Conservation (phyloP, 768 basidiomycete genomes). For the Dioszegia hungarica region DNA sequence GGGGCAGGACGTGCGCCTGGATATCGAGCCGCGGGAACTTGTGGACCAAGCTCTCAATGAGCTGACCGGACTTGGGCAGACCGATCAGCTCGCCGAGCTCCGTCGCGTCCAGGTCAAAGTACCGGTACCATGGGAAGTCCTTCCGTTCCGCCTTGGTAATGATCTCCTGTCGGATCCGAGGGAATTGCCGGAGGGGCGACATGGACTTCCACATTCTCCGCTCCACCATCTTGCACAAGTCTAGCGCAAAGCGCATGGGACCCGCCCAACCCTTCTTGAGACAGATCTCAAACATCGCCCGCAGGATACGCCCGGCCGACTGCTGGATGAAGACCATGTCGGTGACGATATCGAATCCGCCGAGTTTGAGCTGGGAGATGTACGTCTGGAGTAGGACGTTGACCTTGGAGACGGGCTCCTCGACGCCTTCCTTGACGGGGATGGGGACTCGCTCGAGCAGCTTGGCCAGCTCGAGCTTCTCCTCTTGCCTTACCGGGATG, state of each 20-base stretch:
- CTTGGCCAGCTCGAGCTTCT: slow-evolving; percentile 84
- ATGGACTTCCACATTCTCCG: slow-evolving; percentile 86
- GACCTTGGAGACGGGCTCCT: slow-evolving; percentile 94
- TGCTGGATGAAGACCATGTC: slow-evolving; percentile 87
- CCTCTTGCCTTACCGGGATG: slow-evolving; percentile 62
- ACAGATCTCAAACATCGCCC: slow-evolving; percentile 96
- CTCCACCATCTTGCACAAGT: slow-evolving; percentile 92
- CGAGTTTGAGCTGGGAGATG: slow-evolving; percentile 88
- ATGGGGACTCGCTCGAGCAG: slow-evolving; percentile 91
- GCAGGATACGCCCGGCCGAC: slow-evolving; percentile 90
- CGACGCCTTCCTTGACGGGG: slow-evolving; percentile 92
- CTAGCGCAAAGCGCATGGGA: slow-evolving; percentile 82
- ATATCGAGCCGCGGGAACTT: slow-evolving; percentile 94
- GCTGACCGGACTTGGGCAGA: slow-evolving; percentile 83
- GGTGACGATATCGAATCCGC: slow-evolving; percentile 60
- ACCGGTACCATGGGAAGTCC: slow-evolving; percentile 98
- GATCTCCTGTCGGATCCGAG: slow-evolving; percentile 60
- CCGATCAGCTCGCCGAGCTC: slow-evolving; percentile 95
- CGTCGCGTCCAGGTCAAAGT: slow-evolving; percentile 77
- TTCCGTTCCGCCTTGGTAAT: slow-evolving; percentile 86
- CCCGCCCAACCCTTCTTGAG: slow-evolving; percentile 97
- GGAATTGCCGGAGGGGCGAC: slow-evolving; percentile 96
- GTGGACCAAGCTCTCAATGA: slow-evolving; percentile 89
- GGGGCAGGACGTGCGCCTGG: slow-evolving; percentile 93
- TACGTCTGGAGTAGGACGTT: slow-evolving; percentile 93